These are phyloP conservation scores for Aspergillus persii DNA, from an alignment of 2,329 filamentous ascomycete species.

Conservation along the genomic window DNA sequence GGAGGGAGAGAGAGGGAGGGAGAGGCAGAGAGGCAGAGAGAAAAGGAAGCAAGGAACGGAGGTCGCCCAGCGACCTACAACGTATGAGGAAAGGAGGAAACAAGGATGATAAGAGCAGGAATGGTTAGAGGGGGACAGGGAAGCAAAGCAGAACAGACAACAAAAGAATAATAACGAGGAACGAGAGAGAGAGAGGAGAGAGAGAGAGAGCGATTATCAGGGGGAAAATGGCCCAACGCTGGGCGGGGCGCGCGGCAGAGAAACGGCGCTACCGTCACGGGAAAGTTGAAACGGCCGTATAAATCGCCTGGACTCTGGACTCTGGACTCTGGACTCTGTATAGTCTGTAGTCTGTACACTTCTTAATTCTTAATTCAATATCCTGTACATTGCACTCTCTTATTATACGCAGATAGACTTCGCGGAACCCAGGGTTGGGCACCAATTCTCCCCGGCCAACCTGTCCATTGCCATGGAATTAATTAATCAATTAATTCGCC, in stretches of 20 bases:
- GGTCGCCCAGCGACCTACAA: conserved; percentile 30
- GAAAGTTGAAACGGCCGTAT: no score
- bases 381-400: no score
- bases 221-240: conserved; percentile 8
- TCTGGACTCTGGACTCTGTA: no score
- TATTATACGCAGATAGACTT: no score
- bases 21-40: not conserved
- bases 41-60: conserved; percentile 14
- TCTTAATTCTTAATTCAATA: no score
- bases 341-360: no score
- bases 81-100: conserved; percentile 3
- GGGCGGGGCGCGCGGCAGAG: conserved; percentile 12
- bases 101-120: conserved; percentile 4
- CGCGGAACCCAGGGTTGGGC: not conserved
- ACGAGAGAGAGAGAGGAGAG: not conserved
- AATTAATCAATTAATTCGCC: not conserved
- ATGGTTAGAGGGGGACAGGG: not conserved
- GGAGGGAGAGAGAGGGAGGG: not conserved
- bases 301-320: no score
- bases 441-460: not conserved
- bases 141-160: conserved; percentile 2
- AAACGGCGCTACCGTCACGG: conserved; percentile 10
- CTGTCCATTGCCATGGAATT: not conserved
- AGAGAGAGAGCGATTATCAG: not conserved
- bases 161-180: not conserved